Percentiles rank a stretch among this genome's conserved stretches.
Evolutionary conservation across 2,329 filamentous ascomycete genomes (phyloP).

Genomic region (Fusarium burgessii): DNA sequence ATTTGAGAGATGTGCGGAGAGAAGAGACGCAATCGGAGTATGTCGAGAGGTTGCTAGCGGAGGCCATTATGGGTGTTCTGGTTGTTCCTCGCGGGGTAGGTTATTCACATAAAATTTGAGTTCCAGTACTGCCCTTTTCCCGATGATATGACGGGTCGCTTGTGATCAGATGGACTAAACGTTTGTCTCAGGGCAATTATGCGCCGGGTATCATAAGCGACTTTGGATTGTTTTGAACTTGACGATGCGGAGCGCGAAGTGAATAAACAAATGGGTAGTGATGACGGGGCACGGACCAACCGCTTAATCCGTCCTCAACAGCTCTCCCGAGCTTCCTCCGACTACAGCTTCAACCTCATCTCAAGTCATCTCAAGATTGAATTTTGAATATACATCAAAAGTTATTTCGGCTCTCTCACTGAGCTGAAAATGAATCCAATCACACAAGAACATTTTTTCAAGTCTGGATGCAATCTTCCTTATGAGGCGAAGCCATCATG

Average conservation of each 20-base stretch:
- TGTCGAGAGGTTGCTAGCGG: conserved; percentile 49
- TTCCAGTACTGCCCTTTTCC: background rate
- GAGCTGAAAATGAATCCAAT: too few species aligned
- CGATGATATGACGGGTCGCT: too few species aligned
- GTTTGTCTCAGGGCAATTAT: background rate
- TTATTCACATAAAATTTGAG: background rate
- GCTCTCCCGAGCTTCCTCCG: conserved; percentile 21
- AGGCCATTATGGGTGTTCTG: conserved; percentile 30
- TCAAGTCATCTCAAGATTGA: background rate
- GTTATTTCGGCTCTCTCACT: background rate
- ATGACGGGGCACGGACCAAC: conserved; percentile 23
- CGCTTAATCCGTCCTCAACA: background rate
- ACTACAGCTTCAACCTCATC: background rate
- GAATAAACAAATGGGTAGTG: conserved; percentile 22
- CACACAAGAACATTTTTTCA: too few species aligned
- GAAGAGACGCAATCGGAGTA: conserved; percentile 71
- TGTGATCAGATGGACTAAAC: background rate
- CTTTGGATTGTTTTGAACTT: conserved; percentile 13
- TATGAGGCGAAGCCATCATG: background rate
- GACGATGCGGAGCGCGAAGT: conserved; percentile 6
- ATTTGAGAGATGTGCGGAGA: conserved; percentile 69
- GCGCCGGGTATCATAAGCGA: background rate
- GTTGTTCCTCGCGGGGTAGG: conserved; percentile 26
- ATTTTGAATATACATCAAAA: too few species aligned
- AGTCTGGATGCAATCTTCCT: background rate